Evolutionary conservation across 208 protist genomes (phyloP).

Genomic region (Endotrypanum monterogeii): DNA sequence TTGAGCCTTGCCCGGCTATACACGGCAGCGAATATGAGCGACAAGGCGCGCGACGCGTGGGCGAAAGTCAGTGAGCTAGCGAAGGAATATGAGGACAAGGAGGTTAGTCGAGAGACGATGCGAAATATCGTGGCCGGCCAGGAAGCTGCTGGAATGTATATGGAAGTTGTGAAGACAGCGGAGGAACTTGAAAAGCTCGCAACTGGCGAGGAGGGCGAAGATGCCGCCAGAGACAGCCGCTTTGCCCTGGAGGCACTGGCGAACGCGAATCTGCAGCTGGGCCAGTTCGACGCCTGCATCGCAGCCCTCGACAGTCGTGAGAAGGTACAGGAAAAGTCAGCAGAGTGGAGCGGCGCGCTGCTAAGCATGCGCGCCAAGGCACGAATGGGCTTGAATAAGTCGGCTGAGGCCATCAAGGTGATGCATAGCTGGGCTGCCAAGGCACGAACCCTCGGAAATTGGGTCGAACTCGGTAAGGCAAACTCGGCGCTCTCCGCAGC

Average conservation of each 20-base stretch:
- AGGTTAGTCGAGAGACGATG: constrained; percentile 84
- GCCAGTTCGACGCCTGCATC: constrained; percentile 79
- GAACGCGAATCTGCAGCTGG: constrained; percentile 80
- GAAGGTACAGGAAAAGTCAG: constrained; percentile 81
- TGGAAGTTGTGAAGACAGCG: constrained; percentile 68
- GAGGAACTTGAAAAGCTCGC: constrained; percentile 72
- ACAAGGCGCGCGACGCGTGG: constrained; percentile 70
- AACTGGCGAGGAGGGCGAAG: constrained; percentile 62
- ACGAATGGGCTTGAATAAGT: constrained; percentile 64
- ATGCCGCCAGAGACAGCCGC: constrained; percentile 64
- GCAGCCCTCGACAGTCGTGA: constrained; percentile 73
- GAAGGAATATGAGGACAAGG: constrained; percentile 81
- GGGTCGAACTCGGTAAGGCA: constrained; percentile 72
- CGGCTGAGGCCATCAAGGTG: constrained; percentile 72
- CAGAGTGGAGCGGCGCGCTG: constrained; percentile 62
- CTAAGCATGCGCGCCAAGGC: constrained; percentile 77
- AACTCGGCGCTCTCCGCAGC: constrained; percentile 63
- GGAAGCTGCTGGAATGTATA: constrained; percentile 64
- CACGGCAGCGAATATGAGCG: constrained; percentile 46
- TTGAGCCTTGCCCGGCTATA: constrained; percentile 79
- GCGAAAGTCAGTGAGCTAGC: constrained; percentile 79
- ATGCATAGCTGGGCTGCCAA: constrained; percentile 72
- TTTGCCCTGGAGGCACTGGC: constrained; percentile 85
- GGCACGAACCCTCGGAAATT: constrained; percentile 61
- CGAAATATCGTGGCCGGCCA: constrained; percentile 81